phyloP scores from a whole-genome alignment of 345 rosid species.

The Brassica juncea region DNA sequence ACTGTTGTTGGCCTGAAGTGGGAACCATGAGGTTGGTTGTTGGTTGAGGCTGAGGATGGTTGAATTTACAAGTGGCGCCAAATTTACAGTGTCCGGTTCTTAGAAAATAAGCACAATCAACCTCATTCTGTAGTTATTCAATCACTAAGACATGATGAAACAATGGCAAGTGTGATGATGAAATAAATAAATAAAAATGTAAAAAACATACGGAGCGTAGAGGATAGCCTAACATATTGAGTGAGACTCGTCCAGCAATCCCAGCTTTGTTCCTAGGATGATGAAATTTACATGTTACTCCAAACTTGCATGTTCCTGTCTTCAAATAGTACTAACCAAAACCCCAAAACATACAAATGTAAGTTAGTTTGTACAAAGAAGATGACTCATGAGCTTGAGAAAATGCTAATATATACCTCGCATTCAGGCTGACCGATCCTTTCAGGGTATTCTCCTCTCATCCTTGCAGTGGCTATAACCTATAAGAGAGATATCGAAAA shows the following conservation, averaged over 20 bases:
- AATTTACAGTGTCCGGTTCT: conserved; percentile 98
- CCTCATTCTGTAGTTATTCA: conserved; percentile 62
- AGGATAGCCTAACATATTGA: conserved; percentile 91
- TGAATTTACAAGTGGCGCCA: conserved; percentile 91
- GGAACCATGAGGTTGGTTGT: conserved; percentile 83
- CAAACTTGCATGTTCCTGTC: conserved; percentile 99
- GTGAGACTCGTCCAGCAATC: conserved; percentile 81
- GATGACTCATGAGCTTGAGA: conserved; percentile 3
- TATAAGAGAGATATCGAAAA: conserved; percentile 28
- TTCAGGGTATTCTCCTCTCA: conserved; percentile 97
- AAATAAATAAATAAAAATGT: not conserved
- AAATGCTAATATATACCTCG: not conserved
- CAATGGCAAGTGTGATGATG: not conserved
- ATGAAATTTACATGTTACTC: conserved; percentile 99
- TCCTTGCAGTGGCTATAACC: conserved; percentile 93
- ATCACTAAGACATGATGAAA: not conserved
- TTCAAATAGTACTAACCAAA: conserved; percentile 76
- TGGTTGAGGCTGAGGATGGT: conserved; percentile 97
- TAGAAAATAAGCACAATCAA: conserved; percentile 87
- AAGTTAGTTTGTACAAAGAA: conserved; percentile 14
- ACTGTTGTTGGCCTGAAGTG: conserved; percentile 60
- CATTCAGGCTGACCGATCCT: conserved; percentile 40
- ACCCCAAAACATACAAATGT: conserved; percentile 28
- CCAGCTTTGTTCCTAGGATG: conserved; percentile 99
- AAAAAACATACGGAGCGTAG: conserved; percentile 68